Evolutionary conservation across 75 land plant species (phyloP).

Genomic region (Azolla pinnata): DNA sequence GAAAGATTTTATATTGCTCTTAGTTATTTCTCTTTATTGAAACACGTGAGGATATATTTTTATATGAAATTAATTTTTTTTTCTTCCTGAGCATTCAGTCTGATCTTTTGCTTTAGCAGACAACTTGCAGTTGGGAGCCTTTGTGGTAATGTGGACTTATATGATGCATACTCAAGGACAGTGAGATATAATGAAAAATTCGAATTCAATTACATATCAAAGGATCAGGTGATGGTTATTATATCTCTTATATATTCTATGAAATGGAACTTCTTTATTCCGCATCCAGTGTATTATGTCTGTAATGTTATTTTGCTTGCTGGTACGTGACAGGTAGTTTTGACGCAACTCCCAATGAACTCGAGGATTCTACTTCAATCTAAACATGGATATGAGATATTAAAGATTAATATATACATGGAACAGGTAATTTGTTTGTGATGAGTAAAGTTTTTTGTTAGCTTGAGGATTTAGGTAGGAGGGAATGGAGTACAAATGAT

Average conservation of each 20-base stretch:
- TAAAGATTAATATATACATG: conserved; percentile 26
- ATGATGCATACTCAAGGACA: conserved; percentile 18
- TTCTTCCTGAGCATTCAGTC: too few species aligned
- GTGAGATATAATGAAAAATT: conserved; percentile 24
- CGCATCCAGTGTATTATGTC: too few species aligned
- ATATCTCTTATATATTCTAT: too few species aligned
- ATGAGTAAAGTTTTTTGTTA: too few species aligned
- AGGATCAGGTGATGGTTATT: conserved; percentile 22
- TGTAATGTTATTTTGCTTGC: too few species aligned
- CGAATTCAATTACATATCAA: conserved; percentile 29
- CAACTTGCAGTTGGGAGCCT: conserved; percentile 27
- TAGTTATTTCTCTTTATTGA: too few species aligned
- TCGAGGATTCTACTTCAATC: conserved; percentile 15
- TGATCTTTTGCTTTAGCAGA: conserved; percentile 9
- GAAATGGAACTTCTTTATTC: too few species aligned
- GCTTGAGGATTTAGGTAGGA: too few species aligned
- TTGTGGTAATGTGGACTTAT: conserved; percentile 35
- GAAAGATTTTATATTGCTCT: too few species aligned
- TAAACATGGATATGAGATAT: conserved; percentile 24
- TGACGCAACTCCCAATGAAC: conserved; percentile 17
- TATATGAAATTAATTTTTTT: too few species aligned
- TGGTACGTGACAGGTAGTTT: conserved; percentile 30
- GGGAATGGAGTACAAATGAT: neutral
- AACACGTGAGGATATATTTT: too few species aligned
- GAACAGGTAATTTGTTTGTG: conserved; percentile 25